Percentiles rank a stretch among this genome's conserved stretches.
phyloP scores from a whole-genome alignment of 495 filamentous ascomycete genomes.

The Hypoxylon intermedium region DNA sequence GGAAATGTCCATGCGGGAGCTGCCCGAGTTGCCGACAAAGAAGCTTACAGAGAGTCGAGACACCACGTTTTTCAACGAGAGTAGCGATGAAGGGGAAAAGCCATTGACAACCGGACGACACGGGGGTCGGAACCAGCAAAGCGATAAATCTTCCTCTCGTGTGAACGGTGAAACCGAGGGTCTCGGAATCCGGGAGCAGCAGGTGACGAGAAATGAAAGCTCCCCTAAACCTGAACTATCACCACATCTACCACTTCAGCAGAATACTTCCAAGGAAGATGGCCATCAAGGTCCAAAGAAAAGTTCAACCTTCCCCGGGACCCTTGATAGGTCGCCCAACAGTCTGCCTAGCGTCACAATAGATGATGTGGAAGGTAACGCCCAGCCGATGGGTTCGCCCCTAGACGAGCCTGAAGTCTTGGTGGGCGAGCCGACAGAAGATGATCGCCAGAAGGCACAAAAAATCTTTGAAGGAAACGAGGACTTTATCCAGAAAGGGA shows the following conservation, averaged over 20 bases:
- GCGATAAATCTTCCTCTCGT: constrained; percentile 14
- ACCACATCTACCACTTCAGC: constrained; percentile 28
- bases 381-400: constrained; percentile 43
- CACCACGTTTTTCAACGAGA: constrained; percentile 42
- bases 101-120: background rate
- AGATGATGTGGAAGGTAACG: constrained; percentile 44
- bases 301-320: constrained; percentile 32
- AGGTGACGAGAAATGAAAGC: constrained; percentile 7
- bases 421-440: constrained; percentile 61
- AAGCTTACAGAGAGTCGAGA: constrained; percentile 20
- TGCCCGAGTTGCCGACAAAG: constrained; percentile 40
- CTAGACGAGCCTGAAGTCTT: constrained; percentile 58
- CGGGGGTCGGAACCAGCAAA: constrained; percentile 16
- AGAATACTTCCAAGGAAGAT: constrained; percentile 15
- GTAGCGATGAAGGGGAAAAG: constrained; percentile 43
- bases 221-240: constrained; percentile 18
- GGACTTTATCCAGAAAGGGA: constrained; percentile 73
- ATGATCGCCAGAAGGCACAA: constrained; percentile 75
- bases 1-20: constrained; percentile 29
- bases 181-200: constrained; percentile 6
- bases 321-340: constrained; percentile 52
- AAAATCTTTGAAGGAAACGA: constrained; percentile 89
- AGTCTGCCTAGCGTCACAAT: constrained; percentile 58
- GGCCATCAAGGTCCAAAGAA: constrained; percentile 24
- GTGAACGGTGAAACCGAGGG: constrained; percentile 2